Percentiles rank a stretch among this genome's conserved stretches.
Evolutionary conservation across 2,329 filamentous ascomycete genomes (phyloP).

Genomic region (Colletotrichum sp.): DNA sequence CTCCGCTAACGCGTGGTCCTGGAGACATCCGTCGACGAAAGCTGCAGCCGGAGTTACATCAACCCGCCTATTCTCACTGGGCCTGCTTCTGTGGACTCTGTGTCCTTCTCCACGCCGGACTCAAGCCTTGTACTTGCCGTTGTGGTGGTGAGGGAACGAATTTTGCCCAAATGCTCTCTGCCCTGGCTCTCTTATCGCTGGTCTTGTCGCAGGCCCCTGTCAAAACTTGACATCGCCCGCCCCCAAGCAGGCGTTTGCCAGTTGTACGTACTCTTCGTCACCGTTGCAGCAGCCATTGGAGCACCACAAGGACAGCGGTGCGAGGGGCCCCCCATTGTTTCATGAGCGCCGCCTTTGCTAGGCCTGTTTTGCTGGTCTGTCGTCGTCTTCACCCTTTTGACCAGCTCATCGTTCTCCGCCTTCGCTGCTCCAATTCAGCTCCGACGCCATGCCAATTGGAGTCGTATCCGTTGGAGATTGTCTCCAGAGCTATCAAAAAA

Average conservation of each 20-base stretch:
- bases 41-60: conserved; percentile 6
- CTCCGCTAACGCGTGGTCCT: not conserved
- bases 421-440: not conserved
- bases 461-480: not conserved
- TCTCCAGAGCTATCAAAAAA: not conserved
- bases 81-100: not conserved
- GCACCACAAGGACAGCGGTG: not conserved
- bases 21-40: not conserved
- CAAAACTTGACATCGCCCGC: not conserved
- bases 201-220: conserved; percentile 1
- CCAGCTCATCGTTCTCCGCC: not conserved
- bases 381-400: not conserved
- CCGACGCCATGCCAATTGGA: not conserved
- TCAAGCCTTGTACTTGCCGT: not conserved
- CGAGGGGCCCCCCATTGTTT: not conserved
- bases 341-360: conserved; percentile 1
- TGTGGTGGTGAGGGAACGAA: not conserved
- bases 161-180: not conserved
- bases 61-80: not conserved
- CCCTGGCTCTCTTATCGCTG: not conserved
- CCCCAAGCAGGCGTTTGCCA: not conserved
- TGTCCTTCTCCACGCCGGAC: not conserved
- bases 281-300: not conserved
- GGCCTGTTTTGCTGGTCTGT: not conserved
- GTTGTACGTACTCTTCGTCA: not conserved